These are phyloP conservation scores for Mycena galopus DNA, from an alignment of 768 basidiomycete genomes.

Conservation along the genomic window DNA sequence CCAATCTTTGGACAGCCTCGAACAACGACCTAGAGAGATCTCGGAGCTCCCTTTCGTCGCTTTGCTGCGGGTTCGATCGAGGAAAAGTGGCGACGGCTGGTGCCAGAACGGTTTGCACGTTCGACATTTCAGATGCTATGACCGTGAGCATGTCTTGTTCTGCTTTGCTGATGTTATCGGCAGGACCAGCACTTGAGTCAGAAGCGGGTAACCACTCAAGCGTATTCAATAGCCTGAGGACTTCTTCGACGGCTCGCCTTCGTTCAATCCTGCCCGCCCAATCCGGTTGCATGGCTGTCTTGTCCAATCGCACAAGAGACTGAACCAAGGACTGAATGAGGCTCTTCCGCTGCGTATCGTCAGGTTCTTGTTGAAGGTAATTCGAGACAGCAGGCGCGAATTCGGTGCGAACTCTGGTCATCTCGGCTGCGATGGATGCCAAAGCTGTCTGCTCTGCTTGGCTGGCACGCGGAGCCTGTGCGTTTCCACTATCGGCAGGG, in stretches of 20 bases:
- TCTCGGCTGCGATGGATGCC: slow-evolving; percentile 12
- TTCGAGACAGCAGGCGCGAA: slow-evolving; percentile 17
- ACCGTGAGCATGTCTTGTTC: slow-evolving; percentile 18
- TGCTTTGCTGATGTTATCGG: not conserved
- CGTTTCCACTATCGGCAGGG: not conserved
- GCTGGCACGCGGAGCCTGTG: not conserved
- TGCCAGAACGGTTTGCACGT: slow-evolving; percentile 16
- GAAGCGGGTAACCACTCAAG: slow-evolving; percentile 12
- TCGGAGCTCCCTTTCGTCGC: slow-evolving; percentile 12
- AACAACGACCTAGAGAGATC: slow-evolving; percentile 16
- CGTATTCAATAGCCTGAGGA: slow-evolving; percentile 13
- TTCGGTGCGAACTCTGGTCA: slow-evolving; percentile 14
- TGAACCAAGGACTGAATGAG: slow-evolving; percentile 10
- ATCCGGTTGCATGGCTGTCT: not conserved
- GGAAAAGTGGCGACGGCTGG: slow-evolving; percentile 31
- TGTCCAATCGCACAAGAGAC: slow-evolving; percentile 17
- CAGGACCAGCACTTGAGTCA: not conserved
- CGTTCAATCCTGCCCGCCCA: slow-evolving; percentile 6
- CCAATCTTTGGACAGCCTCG: slow-evolving; percentile 21
- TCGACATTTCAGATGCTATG: slow-evolving; percentile 19
- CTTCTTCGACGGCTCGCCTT: slow-evolving; percentile 16
- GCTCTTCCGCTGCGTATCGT: not conserved
- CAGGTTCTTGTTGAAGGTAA: not conserved
- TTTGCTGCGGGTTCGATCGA: slow-evolving; percentile 9
- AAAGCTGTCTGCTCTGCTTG: slow-evolving; percentile 16